Conservation (phyloP, 495 filamentous ascomycete species). For the Astrocystis sublimbata region DNA sequence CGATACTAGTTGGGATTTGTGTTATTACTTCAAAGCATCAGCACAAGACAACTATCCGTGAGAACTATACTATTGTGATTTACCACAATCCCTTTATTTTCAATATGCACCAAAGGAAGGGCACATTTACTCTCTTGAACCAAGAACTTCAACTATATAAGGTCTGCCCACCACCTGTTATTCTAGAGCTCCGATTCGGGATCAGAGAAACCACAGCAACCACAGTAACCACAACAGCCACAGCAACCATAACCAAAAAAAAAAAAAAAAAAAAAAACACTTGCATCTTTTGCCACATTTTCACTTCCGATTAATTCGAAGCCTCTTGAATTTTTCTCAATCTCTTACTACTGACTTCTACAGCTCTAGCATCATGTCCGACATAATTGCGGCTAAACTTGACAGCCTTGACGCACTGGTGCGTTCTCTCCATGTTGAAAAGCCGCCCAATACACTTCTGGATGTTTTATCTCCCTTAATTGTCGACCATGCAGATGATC, state of each 20-base stretch:
- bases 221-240: background rate
- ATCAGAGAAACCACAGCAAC: too few species aligned
- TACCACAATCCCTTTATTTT: background rate
- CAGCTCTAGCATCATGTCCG: background rate
- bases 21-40: too few species aligned
- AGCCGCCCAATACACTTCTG: background rate
- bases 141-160: background rate
- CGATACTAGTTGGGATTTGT: too few species aligned
- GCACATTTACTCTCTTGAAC: too few species aligned
- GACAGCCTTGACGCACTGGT: background rate
- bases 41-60: too few species aligned
- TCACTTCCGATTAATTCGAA: too few species aligned
- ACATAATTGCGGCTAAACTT: background rate
- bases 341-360: background rate
- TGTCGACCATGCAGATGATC: background rate
- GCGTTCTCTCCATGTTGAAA: background rate
- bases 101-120: background rate
- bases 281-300: too few species aligned
- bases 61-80: too few species aligned
- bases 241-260: too few species aligned
- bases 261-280: too few species aligned
- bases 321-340: background rate
- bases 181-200: background rate
- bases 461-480: background rate
- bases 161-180: background rate